Percentiles rank a stretch among this genome's conserved stretches.
Evolutionary conservation across 202 grass and related monocot genomes (phyloP).

Genomic region (Schoenoplectus triqueter): DNA sequence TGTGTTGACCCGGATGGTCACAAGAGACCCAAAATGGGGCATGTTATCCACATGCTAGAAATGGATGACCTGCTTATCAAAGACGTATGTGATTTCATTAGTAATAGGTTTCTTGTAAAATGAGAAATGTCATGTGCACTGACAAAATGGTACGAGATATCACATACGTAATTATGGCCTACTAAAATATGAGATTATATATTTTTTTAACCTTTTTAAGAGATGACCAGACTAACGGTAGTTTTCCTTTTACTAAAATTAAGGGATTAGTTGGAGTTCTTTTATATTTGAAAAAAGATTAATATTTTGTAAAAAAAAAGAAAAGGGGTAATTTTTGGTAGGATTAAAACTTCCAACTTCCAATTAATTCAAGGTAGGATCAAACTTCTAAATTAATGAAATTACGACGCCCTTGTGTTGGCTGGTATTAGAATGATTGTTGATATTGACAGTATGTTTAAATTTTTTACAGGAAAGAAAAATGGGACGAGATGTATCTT

Average conservation of each 20-base stretch:
- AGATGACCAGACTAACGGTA: not conserved
- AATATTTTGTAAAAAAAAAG: not conserved
- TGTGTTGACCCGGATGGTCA: slow-evolving; percentile 79
- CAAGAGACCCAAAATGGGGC: slow-evolving; percentile 93
- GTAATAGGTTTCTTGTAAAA: no score
- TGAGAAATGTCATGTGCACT: not conserved
- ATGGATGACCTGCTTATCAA: slow-evolving; percentile 72
- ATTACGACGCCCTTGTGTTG: not conserved
- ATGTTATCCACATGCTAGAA: slow-evolving; percentile 97
- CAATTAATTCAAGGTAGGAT: not conserved
- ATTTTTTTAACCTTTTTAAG: not conserved
- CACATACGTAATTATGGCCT: not conserved
- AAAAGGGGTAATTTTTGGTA: not conserved
- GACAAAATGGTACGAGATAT: not conserved
- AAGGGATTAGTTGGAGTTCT: not conserved
- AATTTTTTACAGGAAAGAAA: slow-evolving; percentile 56
- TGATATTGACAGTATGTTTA: slow-evolving; percentile 17
- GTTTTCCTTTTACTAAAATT: not conserved
- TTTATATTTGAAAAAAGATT: not conserved
- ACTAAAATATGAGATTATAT: not conserved
- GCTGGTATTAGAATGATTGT: not conserved
- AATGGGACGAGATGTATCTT: slow-evolving; percentile 45
- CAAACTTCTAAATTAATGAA: not conserved
- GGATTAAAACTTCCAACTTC: not conserved
- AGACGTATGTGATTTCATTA: slow-evolving; percentile 51